Conservation (phyloP, 257 asterid species). For the Parsonsia alboflavescens region DNA sequence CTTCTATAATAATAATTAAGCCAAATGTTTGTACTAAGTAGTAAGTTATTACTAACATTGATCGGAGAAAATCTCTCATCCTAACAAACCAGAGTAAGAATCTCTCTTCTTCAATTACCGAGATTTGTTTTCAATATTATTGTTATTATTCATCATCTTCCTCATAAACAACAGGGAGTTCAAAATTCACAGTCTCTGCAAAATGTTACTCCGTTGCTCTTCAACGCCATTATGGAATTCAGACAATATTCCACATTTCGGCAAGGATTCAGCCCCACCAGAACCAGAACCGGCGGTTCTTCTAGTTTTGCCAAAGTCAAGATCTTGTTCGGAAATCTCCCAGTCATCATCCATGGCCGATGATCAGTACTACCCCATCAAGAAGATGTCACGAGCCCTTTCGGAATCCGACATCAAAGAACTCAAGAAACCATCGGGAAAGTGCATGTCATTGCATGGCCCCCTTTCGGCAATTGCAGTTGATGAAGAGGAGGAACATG, state of each 20-base stretch:
- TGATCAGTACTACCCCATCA: neutral
- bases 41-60: neutral
- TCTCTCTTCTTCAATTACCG: neutral
- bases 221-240: conserved; percentile 34
- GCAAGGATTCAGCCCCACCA: conserved; percentile 14
- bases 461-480: conserved; percentile 1
- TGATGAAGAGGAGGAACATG: conserved; percentile 10
- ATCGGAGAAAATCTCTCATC: neutral
- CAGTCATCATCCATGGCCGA: neutral
- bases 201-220: conserved; percentile 43
- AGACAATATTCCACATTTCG: neutral
- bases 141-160: neutral
- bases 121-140: neutral
- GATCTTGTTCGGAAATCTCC: conserved; percentile 11
- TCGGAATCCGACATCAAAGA: conserved; percentile 18
- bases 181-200: neutral
- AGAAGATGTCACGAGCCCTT: conserved; percentile 15
- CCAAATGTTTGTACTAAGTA: neutral
- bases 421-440: neutral
- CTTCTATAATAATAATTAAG: too few relatives aligned
- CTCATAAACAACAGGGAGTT: neutral
- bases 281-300: conserved; percentile 13
- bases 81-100: neutral
- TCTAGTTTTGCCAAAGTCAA: conserved; percentile 10
- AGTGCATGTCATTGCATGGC: conserved; percentile 28